Base-by-base conservation (phyloP, 192 early-diverging fungal genomes). In the Oehlia diaphana region DNA sequence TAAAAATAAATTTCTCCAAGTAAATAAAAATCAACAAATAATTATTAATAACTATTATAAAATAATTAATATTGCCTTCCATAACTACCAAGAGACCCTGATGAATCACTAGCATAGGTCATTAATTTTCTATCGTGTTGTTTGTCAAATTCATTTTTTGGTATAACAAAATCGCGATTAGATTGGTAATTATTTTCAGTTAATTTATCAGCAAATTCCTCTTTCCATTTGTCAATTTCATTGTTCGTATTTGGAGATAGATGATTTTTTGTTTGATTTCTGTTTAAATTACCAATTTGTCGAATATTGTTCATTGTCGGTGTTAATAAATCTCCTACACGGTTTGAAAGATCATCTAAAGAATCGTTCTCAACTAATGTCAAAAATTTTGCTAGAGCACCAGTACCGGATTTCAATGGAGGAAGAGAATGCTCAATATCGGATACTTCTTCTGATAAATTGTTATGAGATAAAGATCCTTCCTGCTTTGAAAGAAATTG, bases 381-480 rank as follows among this genome's bases (percentile, higher is more conserved):
- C 19, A 78, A 42, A 78, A 78, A 78, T 78, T 67, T 78, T 2
- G 76, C 76, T 21, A 78, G 64, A 26, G 76, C 21, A 9, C 61
- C 21, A 14, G 64, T 39, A 16, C 76, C 76, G 2, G 76, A 42
- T 50, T 10, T 47, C 21, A 78, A 37, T 31, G 76, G 76, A 68
- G 76, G 76, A 35, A 78, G 64, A 3, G 65, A 8, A 50, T 26
- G 62, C 42, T 63, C 61, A 33, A 23, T 23, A 58, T 73, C n/a
- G 21, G 23, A 47, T 39, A 5, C 49, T 23, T 61, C 74, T 23
- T 76, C 62, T 21, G 44, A 19, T 50, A 39, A 10, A 28, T 23
- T 49, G 8, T 68, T 31, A 26, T 50, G 10, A 76, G 9, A 2
- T 42, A 16, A 9, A 19, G 58, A 16, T 19, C 2, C 31, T 13